Conservation (phyloP, 768 basidiomycete species). For the Sutorius australiensis region DNA sequence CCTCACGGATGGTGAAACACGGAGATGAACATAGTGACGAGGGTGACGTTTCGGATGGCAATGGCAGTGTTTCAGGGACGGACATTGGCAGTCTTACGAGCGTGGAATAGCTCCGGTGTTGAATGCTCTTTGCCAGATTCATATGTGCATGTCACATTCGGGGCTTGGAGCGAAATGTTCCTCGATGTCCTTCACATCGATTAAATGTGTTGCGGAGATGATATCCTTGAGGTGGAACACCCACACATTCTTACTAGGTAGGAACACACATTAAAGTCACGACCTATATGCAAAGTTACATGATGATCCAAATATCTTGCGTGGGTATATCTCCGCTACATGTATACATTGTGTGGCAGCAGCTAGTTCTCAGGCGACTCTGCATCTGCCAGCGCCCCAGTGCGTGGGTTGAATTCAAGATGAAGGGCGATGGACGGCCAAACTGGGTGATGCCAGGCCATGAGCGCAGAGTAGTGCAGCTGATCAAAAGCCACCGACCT, state of each 20-base stretch:
- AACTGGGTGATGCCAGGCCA: conserved; percentile 34
- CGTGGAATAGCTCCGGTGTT: conserved; percentile 36
- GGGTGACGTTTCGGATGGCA: conserved; percentile 36
- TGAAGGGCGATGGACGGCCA: conserved; percentile 66
- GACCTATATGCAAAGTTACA: conserved; percentile 6
- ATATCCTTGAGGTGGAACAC: background rate
- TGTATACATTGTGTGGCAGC: background rate
- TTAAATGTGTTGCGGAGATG: conserved; percentile 1
- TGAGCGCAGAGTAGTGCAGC: conserved; percentile 7
- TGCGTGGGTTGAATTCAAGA: conserved; percentile 53
- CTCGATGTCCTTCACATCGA: background rate
- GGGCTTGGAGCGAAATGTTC: background rate
- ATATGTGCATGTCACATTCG: conserved; percentile 2
- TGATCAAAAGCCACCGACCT: conserved; percentile 39
- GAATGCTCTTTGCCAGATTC: background rate
- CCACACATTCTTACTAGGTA: background rate
- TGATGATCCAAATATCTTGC: conserved; percentile 8
- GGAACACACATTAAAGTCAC: background rate
- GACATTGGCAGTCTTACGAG: conserved; percentile 51
- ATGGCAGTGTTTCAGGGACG: conserved; percentile 38
- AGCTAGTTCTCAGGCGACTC: conserved; percentile 17
- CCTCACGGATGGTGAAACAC: conserved; percentile 10
- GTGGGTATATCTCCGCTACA: conserved; percentile 4
- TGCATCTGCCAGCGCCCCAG: conserved; percentile 22
- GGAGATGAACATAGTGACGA: conserved; percentile 21